Evolutionary conservation across 192 early-diverging fungal species (phyloP), one percentile per base, ranked within the genome.

Genomic region (Coemansia sp.): DNA sequence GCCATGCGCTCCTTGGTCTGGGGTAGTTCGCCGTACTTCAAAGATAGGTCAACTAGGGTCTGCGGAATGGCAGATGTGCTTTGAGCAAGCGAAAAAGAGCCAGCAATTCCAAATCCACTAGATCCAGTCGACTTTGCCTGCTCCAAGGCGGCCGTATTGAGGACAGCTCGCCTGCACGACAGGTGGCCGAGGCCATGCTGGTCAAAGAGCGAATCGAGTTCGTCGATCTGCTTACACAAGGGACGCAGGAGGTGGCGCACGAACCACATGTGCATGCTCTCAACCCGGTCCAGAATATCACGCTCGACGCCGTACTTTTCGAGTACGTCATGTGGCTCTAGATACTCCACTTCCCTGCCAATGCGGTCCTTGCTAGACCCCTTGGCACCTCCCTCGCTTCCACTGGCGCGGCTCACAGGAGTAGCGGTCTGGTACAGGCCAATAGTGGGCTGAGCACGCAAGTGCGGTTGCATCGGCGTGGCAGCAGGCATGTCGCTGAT

Each of bases 201-300:
- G 50, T 74, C 62, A 31, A 84, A 74, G 31, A 76, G 57, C 9
- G 43, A 59, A 31, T 84, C 82, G 31, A 84, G 65, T 50, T 76
- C 71, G 37, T 70, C 66, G 37, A 84, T 74, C 60, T 74, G 77
- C 66, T 70, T 70, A 59, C 60, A 55, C 33, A 84, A 61, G 18
- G 82, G 82, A 9, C 65, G 68, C 50, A 84, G 56, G 23, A 84
- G 60, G 50, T 80, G 82, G 36, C 71, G 71, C 24, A 75, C 74
- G 69, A 80, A 79, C 82, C 82, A 84, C 35, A 50, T 48, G 33
- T 70, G 77, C 73, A 80, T 84, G 56, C 77, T 79, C 39, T 84
- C 82, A 13, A 70, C 63, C 73, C 77, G 77, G 23, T 65, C 74
- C 33, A 69, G 38, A 31, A 80, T 65, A 1, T 76, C 71, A n/a